Evolutionary conservation across 1,284 basidiomycete species (phyloP).

Genomic region (Ustilago nuda): DNA sequence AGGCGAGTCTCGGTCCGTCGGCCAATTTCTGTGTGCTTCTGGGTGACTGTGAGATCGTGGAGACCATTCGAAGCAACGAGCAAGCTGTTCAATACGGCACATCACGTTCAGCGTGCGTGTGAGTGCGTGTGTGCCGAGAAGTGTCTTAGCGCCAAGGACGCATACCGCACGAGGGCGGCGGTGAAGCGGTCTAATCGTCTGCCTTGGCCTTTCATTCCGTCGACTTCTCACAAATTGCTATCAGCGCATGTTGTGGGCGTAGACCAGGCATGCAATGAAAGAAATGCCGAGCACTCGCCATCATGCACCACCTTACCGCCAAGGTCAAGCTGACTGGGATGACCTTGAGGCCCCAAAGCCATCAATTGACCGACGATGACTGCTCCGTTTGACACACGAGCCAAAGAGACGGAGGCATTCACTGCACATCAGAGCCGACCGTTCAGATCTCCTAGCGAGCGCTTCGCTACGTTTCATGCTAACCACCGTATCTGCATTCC

Average conservation of each 20-base stretch:
- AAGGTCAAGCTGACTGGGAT: neutral
- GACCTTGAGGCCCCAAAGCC: too few species aligned
- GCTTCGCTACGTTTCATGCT: neutral
- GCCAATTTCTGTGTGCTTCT: conserved; percentile 2
- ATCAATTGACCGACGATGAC: neutral
- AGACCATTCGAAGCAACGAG: neutral
- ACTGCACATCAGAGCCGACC: neutral
- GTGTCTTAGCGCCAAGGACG: conserved; percentile 16
- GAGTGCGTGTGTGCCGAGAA: conserved; percentile 20
- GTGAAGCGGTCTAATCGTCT: conserved; percentile 9
- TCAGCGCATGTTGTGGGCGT: neutral
- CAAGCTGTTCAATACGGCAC: conserved; percentile 3
- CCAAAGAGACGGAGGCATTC: neutral
- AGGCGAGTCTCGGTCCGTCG: conserved; percentile 5
- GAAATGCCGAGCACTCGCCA: neutral
- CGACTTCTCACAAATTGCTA: conserved; percentile 2
- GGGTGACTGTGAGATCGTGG: conserved; percentile 7
- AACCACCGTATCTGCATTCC: conserved; percentile 1
- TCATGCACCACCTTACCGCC: neutral
- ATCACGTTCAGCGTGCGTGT: neutral
- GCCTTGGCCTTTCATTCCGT: conserved; percentile 1
- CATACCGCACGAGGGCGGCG: conserved; percentile 9
- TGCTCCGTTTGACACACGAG: neutral
- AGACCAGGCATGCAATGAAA: neutral
- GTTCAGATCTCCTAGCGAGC: neutral